Evolutionary conservation across 75 land plant species (phyloP).

Genomic region (Gnetum montanum): DNA sequence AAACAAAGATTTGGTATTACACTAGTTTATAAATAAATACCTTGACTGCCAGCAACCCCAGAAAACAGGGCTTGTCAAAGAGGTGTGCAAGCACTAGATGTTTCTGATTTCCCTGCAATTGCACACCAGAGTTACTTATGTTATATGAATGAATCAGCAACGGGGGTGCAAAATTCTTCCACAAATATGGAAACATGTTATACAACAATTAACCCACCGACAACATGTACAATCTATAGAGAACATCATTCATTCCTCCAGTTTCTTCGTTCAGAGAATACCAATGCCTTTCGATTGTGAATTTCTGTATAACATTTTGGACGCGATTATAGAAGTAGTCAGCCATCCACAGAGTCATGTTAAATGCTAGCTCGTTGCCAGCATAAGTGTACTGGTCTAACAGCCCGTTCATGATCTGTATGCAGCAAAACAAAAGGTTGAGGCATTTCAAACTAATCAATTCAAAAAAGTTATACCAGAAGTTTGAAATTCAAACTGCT

Average conservation of each 20-base stretch:
- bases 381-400: conserved; percentile 65
- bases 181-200: neutral
- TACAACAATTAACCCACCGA: conserved; percentile 41
- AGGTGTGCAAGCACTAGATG: conserved; percentile 86
- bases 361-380: conserved; percentile 41
- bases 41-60: conserved; percentile 80
- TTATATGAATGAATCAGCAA: neutral
- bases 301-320: conserved; percentile 47
- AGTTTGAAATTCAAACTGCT: no score
- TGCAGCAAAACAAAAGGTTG: neutral
- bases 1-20: no score
- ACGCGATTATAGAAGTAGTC: conserved; percentile 73
- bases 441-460: no score
- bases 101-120: conserved; percentile 51
- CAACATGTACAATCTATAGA: conserved; percentile 57
- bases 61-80: conserved; percentile 93
- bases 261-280: conserved; percentile 82
- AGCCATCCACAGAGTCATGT: conserved; percentile 67
- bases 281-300: conserved; percentile 77
- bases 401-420: conserved; percentile 79
- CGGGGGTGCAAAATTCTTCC: neutral
- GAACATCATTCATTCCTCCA: conserved; percentile 98
- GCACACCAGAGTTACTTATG: neutral
- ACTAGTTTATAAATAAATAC: conserved; percentile 36
- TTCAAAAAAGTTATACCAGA: no score